Evolutionary conservation across 345 rosid genomes (phyloP).

Genomic region (Mangifera indica): DNA sequence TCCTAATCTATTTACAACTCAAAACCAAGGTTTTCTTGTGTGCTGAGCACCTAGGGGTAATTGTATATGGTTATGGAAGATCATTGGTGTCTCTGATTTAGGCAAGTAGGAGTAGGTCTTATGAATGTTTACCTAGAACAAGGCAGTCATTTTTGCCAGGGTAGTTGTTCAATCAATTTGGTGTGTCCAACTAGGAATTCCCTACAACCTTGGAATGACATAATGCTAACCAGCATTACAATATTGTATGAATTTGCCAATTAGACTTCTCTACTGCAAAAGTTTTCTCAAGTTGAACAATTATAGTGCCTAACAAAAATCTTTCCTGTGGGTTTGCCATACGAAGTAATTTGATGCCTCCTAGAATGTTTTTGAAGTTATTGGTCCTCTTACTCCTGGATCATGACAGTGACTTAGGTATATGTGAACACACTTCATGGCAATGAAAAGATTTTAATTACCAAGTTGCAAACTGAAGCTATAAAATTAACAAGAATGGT

Average conservation of each 20-base stretch:
- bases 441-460: not conserved
- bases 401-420: not conserved
- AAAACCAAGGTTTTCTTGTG: not conserved
- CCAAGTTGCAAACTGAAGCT: not conserved
- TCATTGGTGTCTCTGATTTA: not conserved
- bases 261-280: not conserved
- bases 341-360: not conserved
- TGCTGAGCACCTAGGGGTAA: not conserved
- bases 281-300: not conserved
- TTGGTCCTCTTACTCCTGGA: not conserved
- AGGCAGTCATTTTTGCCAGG: not conserved
- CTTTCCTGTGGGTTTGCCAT: not conserved
- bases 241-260: not conserved
- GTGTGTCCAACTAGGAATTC: not conserved
- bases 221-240: not conserved
- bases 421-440: not conserved
- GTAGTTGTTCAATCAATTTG: not conserved
- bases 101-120: not conserved
- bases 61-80: not conserved
- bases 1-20: no score
- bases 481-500: not conserved
- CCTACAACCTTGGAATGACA: not conserved
- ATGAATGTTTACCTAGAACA: not conserved
- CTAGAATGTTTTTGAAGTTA: not conserved
- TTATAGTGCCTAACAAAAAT: not conserved